Base-by-base conservation (phyloP, 805 yeast species). In the Debaryomyces tyrocola region DNA sequence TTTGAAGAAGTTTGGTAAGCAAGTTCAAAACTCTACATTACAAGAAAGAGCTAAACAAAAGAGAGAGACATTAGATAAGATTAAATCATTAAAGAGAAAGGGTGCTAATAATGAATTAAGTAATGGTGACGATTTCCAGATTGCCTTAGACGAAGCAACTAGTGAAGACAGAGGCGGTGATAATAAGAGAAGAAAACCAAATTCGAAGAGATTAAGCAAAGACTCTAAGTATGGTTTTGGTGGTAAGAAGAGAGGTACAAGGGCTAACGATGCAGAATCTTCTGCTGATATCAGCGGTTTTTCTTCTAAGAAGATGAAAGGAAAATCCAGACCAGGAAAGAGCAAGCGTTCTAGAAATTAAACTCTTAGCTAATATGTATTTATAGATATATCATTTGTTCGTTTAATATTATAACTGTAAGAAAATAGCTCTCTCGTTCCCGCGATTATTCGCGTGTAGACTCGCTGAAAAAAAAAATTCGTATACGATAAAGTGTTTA, bases 1-100 rank as follows among this genome's bases (percentile, higher is more conserved):
- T 53, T 80, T 92, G 66, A 92, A 92, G 85, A 92, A 92, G 75
- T 92, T 90, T 58, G 98, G 98, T 70, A 92, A 92, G 73, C 96
- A 92, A 75, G 97, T 91, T 28, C 97, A 91, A 75, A 82, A 87
- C 59, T 96, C 89, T 54, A 90, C 96, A 37, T 77, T 91, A 61
- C 97, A 91, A 73, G 89, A 87, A 59, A 86, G 98, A 73, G 95
- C 89, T 64, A 85, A 87, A 74, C 94, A 90, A 59, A 92, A 92
- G 85, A 83, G 81, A 63, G 96, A 90, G 20, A 84, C 96, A 17
- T 70, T 92, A 55, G 96, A 91, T 20, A 87, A 86, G 74, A 89
- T 92, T 67, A 91, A 90, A 69, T 78, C 87, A n/a, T 79, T 94
- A 61, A 90, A 89, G 79, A 84, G 87, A 64, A 91, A 90, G 82